Percentiles rank a stretch among this genome's conserved stretches.
Conservation (phyloP, 1,284 basidiomycete genomes). For the Porogramme epimiltina region DNA sequence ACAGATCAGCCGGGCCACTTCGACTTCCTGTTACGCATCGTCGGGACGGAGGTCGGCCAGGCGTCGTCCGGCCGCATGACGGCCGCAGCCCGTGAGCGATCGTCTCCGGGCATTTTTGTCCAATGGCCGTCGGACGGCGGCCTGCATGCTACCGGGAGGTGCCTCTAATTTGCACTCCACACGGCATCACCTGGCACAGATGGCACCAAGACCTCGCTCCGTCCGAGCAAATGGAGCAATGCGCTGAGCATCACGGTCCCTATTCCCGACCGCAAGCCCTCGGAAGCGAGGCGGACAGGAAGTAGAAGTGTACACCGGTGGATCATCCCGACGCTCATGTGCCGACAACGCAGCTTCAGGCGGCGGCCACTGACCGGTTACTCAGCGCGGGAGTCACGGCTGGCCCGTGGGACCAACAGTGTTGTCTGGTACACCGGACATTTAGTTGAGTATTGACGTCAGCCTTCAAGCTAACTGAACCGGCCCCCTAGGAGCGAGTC, state of each 20-base stretch:
- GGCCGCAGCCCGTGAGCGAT: slow-evolving; percentile 6
- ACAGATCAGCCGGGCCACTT: neutral
- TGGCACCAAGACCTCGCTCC: slow-evolving; percentile 7
- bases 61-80: slow-evolving; percentile 12
- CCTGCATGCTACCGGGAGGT: slow-evolving; percentile 8
- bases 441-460: slow-evolving; percentile 17
- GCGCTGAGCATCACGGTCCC: slow-evolving; percentile 12
- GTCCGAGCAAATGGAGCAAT: slow-evolving; percentile 4
- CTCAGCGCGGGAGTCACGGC: too few relatives aligned
- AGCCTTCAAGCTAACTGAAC: slow-evolving; percentile 6
- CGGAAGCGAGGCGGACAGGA: slow-evolving; percentile 4
- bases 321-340: slow-evolving; percentile 11
- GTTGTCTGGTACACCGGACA: slow-evolving; percentile 13
- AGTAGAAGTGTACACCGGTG: slow-evolving; percentile 11
- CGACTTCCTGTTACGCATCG: slow-evolving; percentile 2
- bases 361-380: slow-evolving; percentile 11
- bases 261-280: slow-evolving; percentile 2
- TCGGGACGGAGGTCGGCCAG: slow-evolving; percentile 1
- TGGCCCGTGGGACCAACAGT: slow-evolving; percentile 1
- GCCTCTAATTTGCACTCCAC: neutral
- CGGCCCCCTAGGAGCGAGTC: slow-evolving; percentile 2
- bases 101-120: slow-evolving; percentile 24
- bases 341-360: slow-evolving; percentile 4
- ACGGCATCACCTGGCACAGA: slow-evolving; percentile 16
- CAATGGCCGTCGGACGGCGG: slow-evolving; percentile 11